phyloP scores from a whole-genome alignment of 306 rosid genomes.

The Prunus fruticosa region DNA sequence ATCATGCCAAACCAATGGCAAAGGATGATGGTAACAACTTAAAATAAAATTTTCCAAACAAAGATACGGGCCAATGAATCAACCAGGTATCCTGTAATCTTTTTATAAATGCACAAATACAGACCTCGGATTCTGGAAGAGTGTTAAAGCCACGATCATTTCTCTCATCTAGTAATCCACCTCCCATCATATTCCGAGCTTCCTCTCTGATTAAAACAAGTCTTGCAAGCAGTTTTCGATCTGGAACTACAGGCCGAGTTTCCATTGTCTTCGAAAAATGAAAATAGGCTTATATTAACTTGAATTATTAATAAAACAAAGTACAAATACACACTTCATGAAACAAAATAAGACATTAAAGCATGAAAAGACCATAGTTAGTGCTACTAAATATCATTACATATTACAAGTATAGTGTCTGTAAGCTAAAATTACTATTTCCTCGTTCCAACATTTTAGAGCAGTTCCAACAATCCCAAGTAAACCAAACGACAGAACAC shows the following conservation, averaged over 20 bases:
- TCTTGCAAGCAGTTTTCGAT: conserved; percentile 87
- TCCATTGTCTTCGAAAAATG: conserved; percentile 74
- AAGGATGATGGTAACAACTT: not conserved
- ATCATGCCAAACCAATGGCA: conserved; percentile 17
- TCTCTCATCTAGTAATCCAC: conserved; percentile 87
- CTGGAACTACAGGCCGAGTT: conserved; percentile 83
- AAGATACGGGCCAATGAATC: not conserved
- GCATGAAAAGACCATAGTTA: not conserved
- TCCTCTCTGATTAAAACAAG: conserved; percentile 98
- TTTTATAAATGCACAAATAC: conserved; percentile 14
- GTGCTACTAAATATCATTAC: not conserved
- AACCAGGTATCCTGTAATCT: conserved; percentile 3
- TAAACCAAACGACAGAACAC: not conserved
- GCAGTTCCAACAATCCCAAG: not conserved
- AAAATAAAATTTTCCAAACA: not conserved
- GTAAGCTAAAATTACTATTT: not conserved
- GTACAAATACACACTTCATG: not conserved
- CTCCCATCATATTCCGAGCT: conserved; percentile 98
- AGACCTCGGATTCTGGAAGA: conserved; percentile 93
- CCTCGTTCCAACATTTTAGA: not conserved
- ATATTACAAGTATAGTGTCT: not conserved
- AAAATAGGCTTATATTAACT: not conserved
- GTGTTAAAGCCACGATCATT: conserved; percentile 83
- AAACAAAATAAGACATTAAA: not conserved
- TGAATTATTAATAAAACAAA: not conserved